These are phyloP conservation scores for Fomitopsis schrenkii DNA, from an alignment of 1,284 basidiomycete genomes.

Conservation along the genomic window DNA sequence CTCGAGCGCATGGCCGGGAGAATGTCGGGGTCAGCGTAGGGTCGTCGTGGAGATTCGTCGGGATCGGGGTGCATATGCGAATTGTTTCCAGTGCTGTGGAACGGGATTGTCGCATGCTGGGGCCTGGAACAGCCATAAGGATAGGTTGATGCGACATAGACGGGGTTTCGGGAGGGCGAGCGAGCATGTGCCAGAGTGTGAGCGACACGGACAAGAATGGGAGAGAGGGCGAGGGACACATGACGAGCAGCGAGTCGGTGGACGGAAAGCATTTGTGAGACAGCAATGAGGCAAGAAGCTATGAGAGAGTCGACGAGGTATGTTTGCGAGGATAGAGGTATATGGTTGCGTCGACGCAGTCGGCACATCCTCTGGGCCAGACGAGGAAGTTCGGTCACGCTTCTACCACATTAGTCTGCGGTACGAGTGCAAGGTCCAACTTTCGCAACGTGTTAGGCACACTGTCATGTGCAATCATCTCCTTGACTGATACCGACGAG, in stretches of 20 bases:
- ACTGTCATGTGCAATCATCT: neutral
- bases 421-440: neutral
- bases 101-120: neutral
- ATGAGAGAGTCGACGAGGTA: neutral
- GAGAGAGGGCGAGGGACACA: neutral
- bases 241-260: neutral
- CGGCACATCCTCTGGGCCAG: neutral
- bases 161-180: neutral
- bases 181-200: neutral
- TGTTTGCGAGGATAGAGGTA: neutral
- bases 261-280: neutral
- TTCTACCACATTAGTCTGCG: neutral
- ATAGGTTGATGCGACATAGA: neutral
- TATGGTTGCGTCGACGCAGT: neutral
- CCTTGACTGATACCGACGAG: neutral
- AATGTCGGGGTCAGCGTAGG: neutral
- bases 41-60: neutral
- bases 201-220: neutral
- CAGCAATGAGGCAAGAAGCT: neutral
- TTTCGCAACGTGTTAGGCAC: neutral
- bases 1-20: neutral
- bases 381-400: neutral
- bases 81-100: neutral
- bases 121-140: neutral
- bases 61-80: neutral